Base-by-base conservation (phyloP, 73 alveolate species). In the Paramecium biaurelia region DNA sequence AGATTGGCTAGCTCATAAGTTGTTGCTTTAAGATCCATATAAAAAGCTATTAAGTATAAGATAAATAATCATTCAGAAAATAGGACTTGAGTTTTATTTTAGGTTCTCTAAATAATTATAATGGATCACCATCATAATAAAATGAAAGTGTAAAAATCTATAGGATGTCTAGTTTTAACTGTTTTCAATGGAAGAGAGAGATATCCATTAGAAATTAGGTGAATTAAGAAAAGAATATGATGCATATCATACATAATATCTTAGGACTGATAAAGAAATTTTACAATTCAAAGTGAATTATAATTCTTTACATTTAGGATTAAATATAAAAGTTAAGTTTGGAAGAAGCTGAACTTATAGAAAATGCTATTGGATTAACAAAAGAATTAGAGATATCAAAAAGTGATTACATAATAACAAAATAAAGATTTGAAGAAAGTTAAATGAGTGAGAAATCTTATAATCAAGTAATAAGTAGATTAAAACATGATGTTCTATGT, bases 401-500 rank as follows among this genome's bases (percentile, higher is more conserved):
- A 34, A 14, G 26, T 37, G 94, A 70, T 70, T 70, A 47, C 18
- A 95, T 95, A 34, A 86, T 84, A 2, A 70, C 98, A 10, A 92
- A 92, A 41, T 41, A 56, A 43, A 92, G 95, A 70, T 92, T 85
- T 37, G 97, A 96, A 82, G 98, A 94, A 38, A 96, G 92, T 72
- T 35, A 34, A 37, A 92, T 93, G 92, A 70, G 76, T 41, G 93
- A 89, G 43, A 85, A 93, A 58, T 85, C 96, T 43, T 96, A 96
- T 82, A 32, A 42, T 56, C 96, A 95, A 70, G 93, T 96, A 94
- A 70, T 96, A 37, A 96, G 92, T 59, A 92, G 99, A 70, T 67
- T 96, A 88, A 96, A 95, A 92, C 95, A 96, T 85, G 99, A 96
- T 92, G 70, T 94, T 15, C 89, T 96, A 42, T 95, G 98, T 38